Conservation (phyloP, 345 rosid species). For the Ceriops decandra region DNA sequence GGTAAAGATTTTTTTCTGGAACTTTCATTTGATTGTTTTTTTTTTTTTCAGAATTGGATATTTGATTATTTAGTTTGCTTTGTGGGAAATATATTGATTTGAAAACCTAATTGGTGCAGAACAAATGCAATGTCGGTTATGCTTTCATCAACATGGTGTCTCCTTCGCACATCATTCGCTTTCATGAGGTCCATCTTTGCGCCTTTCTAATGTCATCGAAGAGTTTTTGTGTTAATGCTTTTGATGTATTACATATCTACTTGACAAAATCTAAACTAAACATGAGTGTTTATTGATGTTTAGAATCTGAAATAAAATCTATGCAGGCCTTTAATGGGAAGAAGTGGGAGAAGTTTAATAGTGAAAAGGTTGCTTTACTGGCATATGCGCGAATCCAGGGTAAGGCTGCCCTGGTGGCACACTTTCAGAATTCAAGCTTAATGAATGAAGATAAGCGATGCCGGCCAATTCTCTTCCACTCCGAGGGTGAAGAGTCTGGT, state of each 20-base stretch:
- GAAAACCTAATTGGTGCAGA: constrained; percentile 7
- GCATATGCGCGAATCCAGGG: constrained; percentile 28
- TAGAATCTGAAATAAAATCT: background rate
- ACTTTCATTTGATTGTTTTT: background rate
- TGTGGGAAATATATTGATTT: background rate
- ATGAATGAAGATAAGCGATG: constrained; percentile 27
- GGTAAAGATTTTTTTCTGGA: constrained; percentile 28
- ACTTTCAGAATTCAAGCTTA: constrained; percentile 26
- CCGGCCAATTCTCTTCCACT: constrained; percentile 24
- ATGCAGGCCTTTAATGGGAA: constrained; percentile 25
- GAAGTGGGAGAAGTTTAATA: constrained; percentile 27
- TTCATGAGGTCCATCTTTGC: constrained; percentile 15
- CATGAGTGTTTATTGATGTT: too few species aligned
- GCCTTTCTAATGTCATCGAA: too few species aligned
- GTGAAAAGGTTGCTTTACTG: constrained; percentile 24
- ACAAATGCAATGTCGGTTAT: constrained; percentile 25
- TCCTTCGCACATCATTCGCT: constrained; percentile 20
- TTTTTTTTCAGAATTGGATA: background rate
- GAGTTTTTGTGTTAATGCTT: too few species aligned
- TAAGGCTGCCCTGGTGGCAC: constrained; percentile 22
- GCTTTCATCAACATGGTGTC: constrained; percentile 27
- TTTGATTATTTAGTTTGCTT: background rate
- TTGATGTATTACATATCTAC: too few species aligned
- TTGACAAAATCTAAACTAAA: too few species aligned
- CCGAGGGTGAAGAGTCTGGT: constrained; percentile 13